Evolutionary conservation across 1,284 basidiomycete species (phyloP), one percentile per base, ranked within the genome.

Genomic region (Mycena sp.): DNA sequence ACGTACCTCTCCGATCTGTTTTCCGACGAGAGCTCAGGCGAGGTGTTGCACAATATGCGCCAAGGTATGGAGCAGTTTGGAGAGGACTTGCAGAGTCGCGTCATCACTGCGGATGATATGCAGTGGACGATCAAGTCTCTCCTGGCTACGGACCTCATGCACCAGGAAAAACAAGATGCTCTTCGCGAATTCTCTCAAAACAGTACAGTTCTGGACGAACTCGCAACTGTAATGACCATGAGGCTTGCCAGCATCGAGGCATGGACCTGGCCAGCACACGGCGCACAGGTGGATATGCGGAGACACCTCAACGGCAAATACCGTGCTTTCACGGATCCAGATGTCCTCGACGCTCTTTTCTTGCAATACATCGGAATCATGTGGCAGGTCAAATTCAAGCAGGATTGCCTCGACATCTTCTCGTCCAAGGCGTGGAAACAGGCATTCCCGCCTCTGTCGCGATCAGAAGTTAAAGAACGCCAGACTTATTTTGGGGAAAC

Each of bases 251-350:
- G 73, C 45, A 63, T 82, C 19, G 75, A 78, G 6, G 67, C 73
- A 2, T 83, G 81, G 81, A 63, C 72, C 0, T 83, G 81, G 81
- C 79, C 80, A 3, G 64, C 65, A 7, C 73, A 78, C 25, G 81
- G 81, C 6, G 71, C 81, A n/a, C 50, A 68, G 16, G 70, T 82
- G 6, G 80, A 82, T 50, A 81, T 82, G 72, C 74, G 81, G 14
- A 74, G 81, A 7, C 77, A 78, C 68, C 70, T 83, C 23, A 80
- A 80, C 67, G 81, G 81, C 3, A 82, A 81, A 68, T 83, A 82
- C 58, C 73, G 81, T 28, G 81, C 79, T 19, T 81, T 80, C 63
- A 81, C 81, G 6, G 80, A 83, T 60, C 77, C 80, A 16, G 81
- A 83, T 43, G 76, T 83, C 52, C 69, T 83, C 23, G 80, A 82